A percentile compares a stretch with the other conserved stretches of the same genome.
Evolutionary conservation across 768 basidiomycete species (phyloP).

Genomic region (Boletus edulis): DNA sequence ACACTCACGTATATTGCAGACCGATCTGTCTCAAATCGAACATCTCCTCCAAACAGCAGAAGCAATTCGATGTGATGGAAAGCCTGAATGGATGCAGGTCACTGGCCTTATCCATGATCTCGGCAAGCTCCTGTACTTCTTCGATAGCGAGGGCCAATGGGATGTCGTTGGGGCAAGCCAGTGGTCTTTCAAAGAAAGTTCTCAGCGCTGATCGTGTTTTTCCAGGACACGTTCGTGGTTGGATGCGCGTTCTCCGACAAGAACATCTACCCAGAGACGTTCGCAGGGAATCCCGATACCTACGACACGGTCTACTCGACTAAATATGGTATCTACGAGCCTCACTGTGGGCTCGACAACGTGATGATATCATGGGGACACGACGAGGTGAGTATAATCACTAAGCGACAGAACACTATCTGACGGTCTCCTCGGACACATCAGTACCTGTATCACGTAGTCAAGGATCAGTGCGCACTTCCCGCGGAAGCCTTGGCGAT

Average conservation of each 20-base stretch:
- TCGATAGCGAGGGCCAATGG: constrained; percentile 89
- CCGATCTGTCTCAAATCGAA: constrained; percentile 79
- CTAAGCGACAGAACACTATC: background rate
- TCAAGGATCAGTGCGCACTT: constrained; percentile 78
- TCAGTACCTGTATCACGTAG: constrained; percentile 80
- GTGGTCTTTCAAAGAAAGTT: background rate
- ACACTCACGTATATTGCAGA: constrained; percentile 40
- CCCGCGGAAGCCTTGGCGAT: constrained; percentile 83
- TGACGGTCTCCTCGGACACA: constrained; percentile 6
- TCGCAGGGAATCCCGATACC: constrained; percentile 68
- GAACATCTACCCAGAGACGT: constrained; percentile 79
- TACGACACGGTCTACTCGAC: constrained; percentile 65
- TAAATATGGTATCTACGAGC: constrained; percentile 71
- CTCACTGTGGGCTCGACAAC: constrained; percentile 79
- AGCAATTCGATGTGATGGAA: constrained; percentile 80
- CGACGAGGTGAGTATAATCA: constrained; percentile 66
- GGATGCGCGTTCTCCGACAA: constrained; percentile 86
- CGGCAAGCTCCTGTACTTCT: constrained; percentile 82
- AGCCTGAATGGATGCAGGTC: constrained; percentile 92
- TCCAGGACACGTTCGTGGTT: constrained; percentile 71
- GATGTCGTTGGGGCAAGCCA: constrained; percentile 82
- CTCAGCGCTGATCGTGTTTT: constrained; percentile 2
- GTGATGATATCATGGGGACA: constrained; percentile 92
- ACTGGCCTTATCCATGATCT: constrained; percentile 87
- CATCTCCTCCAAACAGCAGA: constrained; percentile 92